These are phyloP conservation scores for Candolleomyces aberdarensis DNA, from an alignment of 768 basidiomycete species.

Conservation along the genomic window DNA sequence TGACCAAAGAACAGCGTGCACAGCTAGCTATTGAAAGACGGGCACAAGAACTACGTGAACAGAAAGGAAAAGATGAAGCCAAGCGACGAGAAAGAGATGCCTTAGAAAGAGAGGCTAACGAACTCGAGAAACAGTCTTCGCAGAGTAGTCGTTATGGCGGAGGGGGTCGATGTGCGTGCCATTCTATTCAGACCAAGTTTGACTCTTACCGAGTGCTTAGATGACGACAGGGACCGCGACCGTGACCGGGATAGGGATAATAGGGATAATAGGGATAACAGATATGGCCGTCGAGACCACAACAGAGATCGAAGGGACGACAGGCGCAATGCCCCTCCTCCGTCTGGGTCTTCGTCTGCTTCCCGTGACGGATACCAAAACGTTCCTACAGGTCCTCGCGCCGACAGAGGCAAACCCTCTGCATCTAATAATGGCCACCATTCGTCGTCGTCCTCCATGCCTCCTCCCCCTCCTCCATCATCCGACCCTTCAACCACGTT, in stretches of 20 bases:
- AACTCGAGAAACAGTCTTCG: constrained; percentile 52
- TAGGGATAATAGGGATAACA: constrained; percentile 15
- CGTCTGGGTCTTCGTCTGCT: constrained; percentile 20
- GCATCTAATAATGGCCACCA: constrained; percentile 16
- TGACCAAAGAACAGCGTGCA: constrained; percentile 89
- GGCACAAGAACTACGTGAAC: constrained; percentile 73
- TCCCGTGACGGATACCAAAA: constrained; percentile 53
- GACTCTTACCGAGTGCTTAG: constrained; percentile 26
- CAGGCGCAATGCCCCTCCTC: constrained; percentile 31
- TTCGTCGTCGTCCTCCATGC: constrained; percentile 43
- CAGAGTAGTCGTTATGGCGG: constrained; percentile 40
- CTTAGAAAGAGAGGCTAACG: constrained; percentile 76
- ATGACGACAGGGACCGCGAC: constrained; percentile 54
- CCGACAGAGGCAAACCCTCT: constrained; percentile 54
- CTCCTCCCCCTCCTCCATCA: constrained; percentile 34
- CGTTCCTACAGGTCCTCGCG: constrained; percentile 83
- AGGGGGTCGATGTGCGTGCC: constrained; percentile 38
- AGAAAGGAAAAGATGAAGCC: constrained; percentile 64
- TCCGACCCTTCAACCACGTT: constrained; percentile 35
- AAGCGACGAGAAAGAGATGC: constrained; percentile 58
- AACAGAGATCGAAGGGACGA: constrained; percentile 29
- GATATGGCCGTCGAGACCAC: constrained; percentile 41
- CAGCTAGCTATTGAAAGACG: constrained; percentile 86
- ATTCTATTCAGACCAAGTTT: constrained; percentile 12
- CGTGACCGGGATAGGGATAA: constrained; percentile 31